Evolutionary conservation across 2,329 filamentous ascomycete genomes (phyloP).

Genomic region (Calycina marina): DNA sequence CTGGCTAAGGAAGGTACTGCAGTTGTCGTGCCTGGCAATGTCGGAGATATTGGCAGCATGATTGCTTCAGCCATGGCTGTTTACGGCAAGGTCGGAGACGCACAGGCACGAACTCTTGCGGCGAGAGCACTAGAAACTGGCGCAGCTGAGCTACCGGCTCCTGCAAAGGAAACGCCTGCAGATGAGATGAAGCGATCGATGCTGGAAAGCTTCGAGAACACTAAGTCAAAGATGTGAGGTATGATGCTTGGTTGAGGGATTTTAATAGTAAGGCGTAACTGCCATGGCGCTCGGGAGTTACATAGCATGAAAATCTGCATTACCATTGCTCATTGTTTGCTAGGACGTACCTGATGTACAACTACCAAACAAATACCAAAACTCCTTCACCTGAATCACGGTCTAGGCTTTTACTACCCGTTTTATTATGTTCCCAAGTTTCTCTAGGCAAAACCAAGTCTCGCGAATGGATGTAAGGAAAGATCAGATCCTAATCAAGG

Average conservation of each 20-base stretch:
- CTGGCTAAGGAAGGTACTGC: constrained; percentile 91
- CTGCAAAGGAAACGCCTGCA: constrained; percentile 20
- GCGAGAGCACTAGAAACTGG: constrained; percentile 31
- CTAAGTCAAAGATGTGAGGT: constrained; percentile 17
- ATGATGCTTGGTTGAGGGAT: background rate
- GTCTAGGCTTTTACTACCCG: too few relatives aligned
- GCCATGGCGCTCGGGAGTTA: too few relatives aligned
- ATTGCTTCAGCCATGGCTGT: constrained; percentile 92
- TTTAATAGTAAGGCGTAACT: too few relatives aligned
- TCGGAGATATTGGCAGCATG: constrained; percentile 92
- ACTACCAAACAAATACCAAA: too few relatives aligned
- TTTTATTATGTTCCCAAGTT: too few relatives aligned
- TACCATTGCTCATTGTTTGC: too few relatives aligned
- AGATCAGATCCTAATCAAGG: too few relatives aligned
- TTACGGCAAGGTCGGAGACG: constrained; percentile 81
- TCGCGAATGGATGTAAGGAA: too few relatives aligned
- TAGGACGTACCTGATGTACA: too few relatives aligned
- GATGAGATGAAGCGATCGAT: constrained; percentile 32
- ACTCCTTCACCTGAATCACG: too few relatives aligned
- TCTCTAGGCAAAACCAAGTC: too few relatives aligned
- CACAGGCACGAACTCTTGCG: constrained; percentile 55
- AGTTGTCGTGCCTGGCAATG: constrained; percentile 90
- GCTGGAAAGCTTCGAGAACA: constrained; percentile 31
- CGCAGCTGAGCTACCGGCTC: constrained; percentile 12
- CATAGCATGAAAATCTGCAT: too few relatives aligned